Conservation (phyloP, 192 early-diverging fungal species). For the Gryganskiella cystojenkinii region DNA sequence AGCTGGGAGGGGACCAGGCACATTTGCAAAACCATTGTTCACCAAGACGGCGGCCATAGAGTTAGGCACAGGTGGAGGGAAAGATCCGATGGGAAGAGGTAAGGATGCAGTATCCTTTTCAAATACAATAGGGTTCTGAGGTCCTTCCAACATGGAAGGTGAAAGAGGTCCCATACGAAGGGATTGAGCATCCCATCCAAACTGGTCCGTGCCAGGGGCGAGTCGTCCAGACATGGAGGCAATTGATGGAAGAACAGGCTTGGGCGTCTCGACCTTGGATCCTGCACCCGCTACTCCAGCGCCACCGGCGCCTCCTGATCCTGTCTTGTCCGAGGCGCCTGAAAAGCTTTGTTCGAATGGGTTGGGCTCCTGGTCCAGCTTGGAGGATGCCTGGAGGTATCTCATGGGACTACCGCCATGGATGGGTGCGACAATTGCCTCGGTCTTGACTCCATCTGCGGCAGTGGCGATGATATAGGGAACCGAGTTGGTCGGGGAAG, state of each 20-base stretch:
- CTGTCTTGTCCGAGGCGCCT: conserved; percentile 15
- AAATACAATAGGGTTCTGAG: conserved; percentile 55
- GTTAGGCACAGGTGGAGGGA: conserved; percentile 4
- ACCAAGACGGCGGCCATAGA: conserved; percentile 25
- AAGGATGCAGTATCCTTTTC: conserved; percentile 19
- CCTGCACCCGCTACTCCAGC: conserved; percentile 23
- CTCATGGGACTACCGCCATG: conserved; percentile 30
- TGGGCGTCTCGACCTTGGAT: conserved; percentile 50
- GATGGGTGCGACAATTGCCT: conserved; percentile 17
- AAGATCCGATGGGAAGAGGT: conserved; percentile 23
- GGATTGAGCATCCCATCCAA: conserved; percentile 69
- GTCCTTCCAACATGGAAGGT: conserved; percentile 82
- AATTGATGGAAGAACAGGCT: conserved; percentile 75
- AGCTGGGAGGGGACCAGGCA: no score
- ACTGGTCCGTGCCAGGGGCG: conserved; percentile 51
- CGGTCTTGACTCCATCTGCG: conserved; percentile 27
- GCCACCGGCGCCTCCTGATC: background rate
- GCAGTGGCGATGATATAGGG: conserved; percentile 36
- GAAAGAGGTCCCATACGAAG: conserved; percentile 79
- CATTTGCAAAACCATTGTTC: no score
- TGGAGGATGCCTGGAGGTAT: conserved; percentile 54
- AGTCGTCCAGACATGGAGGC: conserved; percentile 63
- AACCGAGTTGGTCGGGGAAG: conserved; percentile 38
- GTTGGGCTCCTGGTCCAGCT: conserved; percentile 87
- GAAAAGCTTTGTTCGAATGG: conserved; percentile 89